A percentile compares a stretch with the other conserved stretches of the same genome.
Conservation (phyloP, 345 rosid genomes). For the Combretum micranthum region DNA sequence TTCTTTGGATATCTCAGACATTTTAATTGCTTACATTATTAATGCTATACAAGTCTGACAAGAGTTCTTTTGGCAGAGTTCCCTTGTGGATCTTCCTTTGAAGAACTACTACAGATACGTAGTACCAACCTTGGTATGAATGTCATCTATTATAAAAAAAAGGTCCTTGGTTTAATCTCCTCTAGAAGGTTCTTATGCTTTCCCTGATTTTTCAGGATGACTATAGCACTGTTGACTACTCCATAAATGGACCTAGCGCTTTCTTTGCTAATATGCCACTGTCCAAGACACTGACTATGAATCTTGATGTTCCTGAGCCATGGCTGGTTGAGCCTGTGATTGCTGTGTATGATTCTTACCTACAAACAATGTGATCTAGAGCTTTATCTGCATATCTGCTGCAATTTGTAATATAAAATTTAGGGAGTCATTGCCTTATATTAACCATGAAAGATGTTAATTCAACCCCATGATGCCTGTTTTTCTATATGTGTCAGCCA, state of each 20-base stretch:
- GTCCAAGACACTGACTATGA: constrained; percentile 98
- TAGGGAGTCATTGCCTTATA: neutral
- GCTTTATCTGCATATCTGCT: neutral
- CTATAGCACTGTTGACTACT: constrained; percentile 59
- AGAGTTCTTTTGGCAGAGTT: constrained; percentile 60
- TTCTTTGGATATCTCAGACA: neutral
- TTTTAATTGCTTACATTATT: neutral
- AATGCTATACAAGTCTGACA: neutral
- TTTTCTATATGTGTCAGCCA: constrained; percentile 38
- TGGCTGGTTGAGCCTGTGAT: constrained; percentile 98
- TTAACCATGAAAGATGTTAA: no score
- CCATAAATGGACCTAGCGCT: constrained; percentile 87
- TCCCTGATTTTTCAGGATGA: constrained; percentile 67
- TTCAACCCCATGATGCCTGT: neutral
- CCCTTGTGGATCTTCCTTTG: constrained; percentile 94
- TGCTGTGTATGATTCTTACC: constrained; percentile 72
- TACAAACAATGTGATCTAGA: neutral
- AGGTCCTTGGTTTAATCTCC: constrained; percentile 13
- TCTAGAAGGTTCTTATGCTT: constrained; percentile 20
- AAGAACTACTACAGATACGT: constrained; percentile 99
- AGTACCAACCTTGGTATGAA: constrained; percentile 67
- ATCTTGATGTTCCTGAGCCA: constrained; percentile 99
- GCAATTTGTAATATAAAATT: neutral
- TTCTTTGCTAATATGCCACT: constrained; percentile 96
- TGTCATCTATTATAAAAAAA: neutral